Base-by-base conservation (phyloP, 495 filamentous ascomycete species). In the Penicillium verhagenii region DNA sequence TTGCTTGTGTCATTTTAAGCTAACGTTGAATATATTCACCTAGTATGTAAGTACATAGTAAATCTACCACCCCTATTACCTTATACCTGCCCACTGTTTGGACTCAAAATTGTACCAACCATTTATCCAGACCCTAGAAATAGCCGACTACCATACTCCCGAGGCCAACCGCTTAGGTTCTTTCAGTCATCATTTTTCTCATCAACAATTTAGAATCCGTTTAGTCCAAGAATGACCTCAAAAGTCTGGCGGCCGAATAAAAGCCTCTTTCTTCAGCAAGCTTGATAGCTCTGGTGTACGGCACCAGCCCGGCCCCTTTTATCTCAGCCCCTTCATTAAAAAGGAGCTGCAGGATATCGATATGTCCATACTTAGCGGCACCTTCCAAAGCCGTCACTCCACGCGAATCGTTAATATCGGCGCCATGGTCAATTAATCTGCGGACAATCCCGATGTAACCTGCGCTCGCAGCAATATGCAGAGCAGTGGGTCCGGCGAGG, bases 391-490 rank as follows among this genome's bases (percentile, higher is more conserved):
- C 51, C 4, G 40, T 53, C 20, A 40, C 18, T 2, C 51, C 51
- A 11, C 47, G 24, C 9, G 25, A 6, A 28, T 8, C 16, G 13
- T 53, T 47, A n/a, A 53, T 6, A 16, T 47, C 28, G 10, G 51
- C 28, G 11, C 42, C 51, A 10, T 23, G 10, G n/a, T 46, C 26
- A 11, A 53, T 29, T 26, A 53, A 14, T 9, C 19, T 37, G 2
- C 28, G 1, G 1, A 52, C 57, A 56, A 60, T 50, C 11, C 48
- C 40, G 9, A 70, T 23, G 29, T 61, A 58, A 2, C 70, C 66
- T 8, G 52, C 33, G n/a, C 68, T 71, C 10, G 39, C 45, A 11
- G 65, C 60, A 20, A 62, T 26, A 37, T 65, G 53, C 3, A 51
- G 61, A 26, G 49, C 54, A 29, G 21, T 65, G 28, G 26, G 37